Evolutionary conservation across 73 alveolate species (phyloP).

Genomic region (Blepharisma japonicum): DNA sequence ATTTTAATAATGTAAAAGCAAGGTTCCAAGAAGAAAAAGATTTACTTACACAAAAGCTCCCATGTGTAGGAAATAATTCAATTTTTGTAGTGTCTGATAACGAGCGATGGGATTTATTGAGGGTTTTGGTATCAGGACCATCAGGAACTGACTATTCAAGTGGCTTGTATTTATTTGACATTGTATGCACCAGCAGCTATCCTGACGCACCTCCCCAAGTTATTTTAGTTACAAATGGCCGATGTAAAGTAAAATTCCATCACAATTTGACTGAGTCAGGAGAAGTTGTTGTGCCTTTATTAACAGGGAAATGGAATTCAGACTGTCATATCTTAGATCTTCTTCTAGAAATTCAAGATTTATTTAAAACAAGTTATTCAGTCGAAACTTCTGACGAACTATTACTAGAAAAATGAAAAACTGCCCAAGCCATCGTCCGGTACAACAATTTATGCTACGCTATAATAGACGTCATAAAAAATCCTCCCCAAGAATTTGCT

Average conservation of each 20-base stretch:
- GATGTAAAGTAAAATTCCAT: conserved; percentile 83
- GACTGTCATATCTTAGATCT: conserved; percentile 93
- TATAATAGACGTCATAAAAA: conserved; percentile 86
- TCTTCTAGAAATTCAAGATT: conserved; percentile 92
- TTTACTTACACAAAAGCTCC: conserved; percentile 37
- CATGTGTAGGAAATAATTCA: conserved; percentile 89
- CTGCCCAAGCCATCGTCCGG: conserved; percentile 88
- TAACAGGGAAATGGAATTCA: conserved; percentile 92
- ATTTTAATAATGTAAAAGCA: neutral
- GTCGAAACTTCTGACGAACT: conserved; percentile 89
- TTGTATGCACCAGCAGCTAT: conserved; percentile 81
- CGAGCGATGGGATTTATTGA: conserved; percentile 91
- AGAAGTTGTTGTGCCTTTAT: conserved; percentile 85
- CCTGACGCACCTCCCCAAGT: conserved; percentile 96
- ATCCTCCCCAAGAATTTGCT: conserved; percentile 94
- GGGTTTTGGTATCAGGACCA: conserved; percentile 92
- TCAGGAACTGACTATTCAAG: conserved; percentile 94
- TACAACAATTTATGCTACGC: conserved; percentile 92
- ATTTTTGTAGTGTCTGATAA: conserved; percentile 88
- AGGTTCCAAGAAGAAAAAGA: neutral
- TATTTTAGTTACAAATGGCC: conserved; percentile 90
- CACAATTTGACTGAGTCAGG: conserved; percentile 94
- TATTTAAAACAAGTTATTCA: conserved; percentile 93
- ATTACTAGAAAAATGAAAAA: conserved; percentile 77
- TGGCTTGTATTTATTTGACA: conserved; percentile 94